These are phyloP conservation scores for Suhomyces anneliseae DNA, from an alignment of 1,139 yeast species.

Conservation along the genomic window DNA sequence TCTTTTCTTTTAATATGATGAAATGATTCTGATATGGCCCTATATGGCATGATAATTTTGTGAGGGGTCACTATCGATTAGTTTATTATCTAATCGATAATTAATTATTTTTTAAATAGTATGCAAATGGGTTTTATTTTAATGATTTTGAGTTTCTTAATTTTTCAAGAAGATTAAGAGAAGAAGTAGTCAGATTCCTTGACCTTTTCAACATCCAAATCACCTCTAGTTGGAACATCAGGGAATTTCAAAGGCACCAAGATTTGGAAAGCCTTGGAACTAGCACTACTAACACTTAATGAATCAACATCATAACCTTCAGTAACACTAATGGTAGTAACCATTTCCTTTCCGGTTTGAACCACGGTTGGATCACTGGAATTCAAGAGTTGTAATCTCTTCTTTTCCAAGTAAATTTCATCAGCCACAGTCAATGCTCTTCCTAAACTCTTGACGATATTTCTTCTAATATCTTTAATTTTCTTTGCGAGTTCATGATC, in stretches of 20 bases:
- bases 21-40: too few relatives aligned
- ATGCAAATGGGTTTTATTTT: background rate
- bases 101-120: background rate
- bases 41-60: too few relatives aligned
- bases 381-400: constrained; percentile 55
- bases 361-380: constrained; percentile 53
- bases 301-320: constrained; percentile 38
- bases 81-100: background rate
- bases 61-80: background rate
- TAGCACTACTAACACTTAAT: constrained; percentile 24
- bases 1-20: too few relatives aligned
- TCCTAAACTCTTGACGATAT: constrained; percentile 51
- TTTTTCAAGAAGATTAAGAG: constrained; percentile 25
- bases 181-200: constrained; percentile 81
- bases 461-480: constrained; percentile 51
- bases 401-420: constrained; percentile 70
- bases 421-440: constrained; percentile 66
- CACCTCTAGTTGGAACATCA: constrained; percentile 76
- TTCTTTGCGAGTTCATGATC: constrained; percentile 53
- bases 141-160: background rate
- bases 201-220: constrained; percentile 75
- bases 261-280: constrained; percentile 32
- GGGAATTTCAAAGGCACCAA: constrained; percentile 72
- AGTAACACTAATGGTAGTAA: constrained; percentile 72
- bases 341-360: constrained; percentile 56